These are phyloP conservation scores for Fomitiporia mediterranea DNA, from an alignment of 1,284 basidiomycete genomes.

Conservation along the genomic window DNA sequence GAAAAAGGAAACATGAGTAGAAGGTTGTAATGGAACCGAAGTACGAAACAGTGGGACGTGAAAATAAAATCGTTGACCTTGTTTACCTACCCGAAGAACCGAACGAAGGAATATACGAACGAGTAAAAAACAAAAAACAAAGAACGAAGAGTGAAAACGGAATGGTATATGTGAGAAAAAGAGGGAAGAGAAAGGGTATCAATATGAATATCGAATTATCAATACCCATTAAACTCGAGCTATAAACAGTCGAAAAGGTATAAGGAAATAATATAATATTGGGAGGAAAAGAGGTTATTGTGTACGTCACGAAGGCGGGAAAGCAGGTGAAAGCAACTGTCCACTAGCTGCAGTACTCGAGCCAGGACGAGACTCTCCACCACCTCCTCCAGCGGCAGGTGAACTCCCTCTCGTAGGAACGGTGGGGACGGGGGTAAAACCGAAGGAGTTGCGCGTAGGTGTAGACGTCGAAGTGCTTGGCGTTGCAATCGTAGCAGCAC, in stretches of 20 bases:
- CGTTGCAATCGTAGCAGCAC: too few relatives aligned
- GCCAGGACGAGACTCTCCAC: neutral
- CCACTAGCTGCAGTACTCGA: neutral
- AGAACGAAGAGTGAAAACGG: too few relatives aligned
- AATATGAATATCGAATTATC: neutral
- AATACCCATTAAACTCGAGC: too few relatives aligned
- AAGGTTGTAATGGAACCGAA: neutral
- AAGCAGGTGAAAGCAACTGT: neutral
- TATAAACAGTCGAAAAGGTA: too few relatives aligned
- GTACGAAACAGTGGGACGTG: neutral
- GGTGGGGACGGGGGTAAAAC: too few relatives aligned
- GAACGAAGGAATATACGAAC: neutral
- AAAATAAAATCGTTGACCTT: too few relatives aligned
- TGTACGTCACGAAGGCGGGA: neutral
- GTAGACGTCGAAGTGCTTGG: neutral
- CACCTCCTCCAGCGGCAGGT: neutral
- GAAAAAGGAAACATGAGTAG: neutral
- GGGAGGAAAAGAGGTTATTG: neutral
- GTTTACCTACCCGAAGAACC: too few relatives aligned
- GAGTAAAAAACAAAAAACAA: neutral
- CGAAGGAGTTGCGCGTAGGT: neutral
- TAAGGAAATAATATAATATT: neutral
- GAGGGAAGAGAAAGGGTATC: neutral
- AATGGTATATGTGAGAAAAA: too few relatives aligned
- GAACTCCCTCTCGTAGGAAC: neutral